Conservation (phyloP, 2,329 filamentous ascomycete genomes). For the Westerdykella sp. region DNA sequence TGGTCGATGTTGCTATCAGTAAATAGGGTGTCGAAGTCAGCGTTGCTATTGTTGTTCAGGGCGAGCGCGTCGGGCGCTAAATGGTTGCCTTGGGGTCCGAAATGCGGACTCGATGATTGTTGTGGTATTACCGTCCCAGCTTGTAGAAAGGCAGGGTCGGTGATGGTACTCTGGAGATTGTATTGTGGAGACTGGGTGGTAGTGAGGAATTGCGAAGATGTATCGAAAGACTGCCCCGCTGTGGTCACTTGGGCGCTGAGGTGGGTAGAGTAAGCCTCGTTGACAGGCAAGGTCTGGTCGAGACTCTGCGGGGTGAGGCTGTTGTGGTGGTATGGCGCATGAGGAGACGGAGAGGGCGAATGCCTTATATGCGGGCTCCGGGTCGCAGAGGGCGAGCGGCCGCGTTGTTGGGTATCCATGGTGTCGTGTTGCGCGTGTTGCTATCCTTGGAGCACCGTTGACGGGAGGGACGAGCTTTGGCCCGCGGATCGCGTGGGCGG, state of each 20-base stretch:
- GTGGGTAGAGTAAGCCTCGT: constrained; percentile 18
- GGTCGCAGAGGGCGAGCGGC: constrained; percentile 57
- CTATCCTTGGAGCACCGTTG: constrained; percentile 22
- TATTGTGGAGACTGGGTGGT: constrained; percentile 43
- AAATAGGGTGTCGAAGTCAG: constrained; percentile 47
- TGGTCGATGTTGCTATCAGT: constrained; percentile 48
- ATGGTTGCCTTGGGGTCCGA: constrained; percentile 35
- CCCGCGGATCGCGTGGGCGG: constrained; percentile 12
- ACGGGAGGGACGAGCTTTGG: constrained; percentile 20
- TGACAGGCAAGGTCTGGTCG: constrained; percentile 41
- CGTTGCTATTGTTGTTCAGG: constrained; percentile 17
- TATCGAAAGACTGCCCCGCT: constrained; percentile 40
- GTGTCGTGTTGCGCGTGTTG: constrained; percentile 24
- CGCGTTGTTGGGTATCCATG: constrained; percentile 54
- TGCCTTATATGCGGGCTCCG: constrained; percentile 61
- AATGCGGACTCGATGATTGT: constrained; percentile 48
- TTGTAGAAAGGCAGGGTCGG: constrained; percentile 41
- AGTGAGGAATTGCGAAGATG: constrained; percentile 38
- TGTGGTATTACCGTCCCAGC: constrained; percentile 39
- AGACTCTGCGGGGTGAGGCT: constrained; percentile 52
- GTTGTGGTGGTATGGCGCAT: constrained; percentile 48
- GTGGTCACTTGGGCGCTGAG: constrained; percentile 26
- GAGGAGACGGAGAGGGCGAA: constrained; percentile 58
- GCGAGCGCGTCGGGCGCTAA: constrained; percentile 33
- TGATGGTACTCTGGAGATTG: constrained; percentile 35